These are phyloP conservation scores for Hansenula sp. DNA, from an alignment of 1,139 yeast genomes.

Conservation along the genomic window DNA sequence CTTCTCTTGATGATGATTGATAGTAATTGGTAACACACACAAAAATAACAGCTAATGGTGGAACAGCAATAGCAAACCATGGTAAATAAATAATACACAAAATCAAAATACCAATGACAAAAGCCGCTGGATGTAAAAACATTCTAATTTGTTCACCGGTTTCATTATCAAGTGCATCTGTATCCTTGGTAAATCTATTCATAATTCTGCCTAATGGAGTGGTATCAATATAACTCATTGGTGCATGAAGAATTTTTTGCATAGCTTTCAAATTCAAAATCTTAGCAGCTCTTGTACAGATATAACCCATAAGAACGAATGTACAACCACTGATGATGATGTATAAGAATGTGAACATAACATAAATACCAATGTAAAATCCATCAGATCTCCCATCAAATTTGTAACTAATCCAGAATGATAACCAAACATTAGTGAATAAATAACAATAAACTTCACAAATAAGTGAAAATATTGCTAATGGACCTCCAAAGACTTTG, in stretches of 20 bases:
- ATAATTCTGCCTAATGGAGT: conserved; percentile 68
- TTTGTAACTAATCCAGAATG: conserved; percentile 69
- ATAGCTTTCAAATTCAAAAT: conserved; percentile 47
- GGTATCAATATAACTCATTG: conserved; percentile 62
- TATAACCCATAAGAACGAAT: conserved; percentile 49
- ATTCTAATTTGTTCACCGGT: conserved; percentile 56
- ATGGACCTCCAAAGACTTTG: conserved; percentile 36
- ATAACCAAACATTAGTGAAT: conserved; percentile 76
- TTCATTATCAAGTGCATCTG: conserved; percentile 78
- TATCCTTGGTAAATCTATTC: conserved; percentile 77
- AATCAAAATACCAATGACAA: conserved; percentile 54
- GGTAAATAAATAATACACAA: conserved; percentile 66
- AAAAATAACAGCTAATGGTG: conserved; percentile 40
- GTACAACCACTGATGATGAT: conserved; percentile 45
- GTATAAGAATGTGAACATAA: conserved; percentile 44
- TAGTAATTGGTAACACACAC: conserved; percentile 40
- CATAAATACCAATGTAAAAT: conserved; percentile 66
- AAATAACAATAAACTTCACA: conserved; percentile 52
- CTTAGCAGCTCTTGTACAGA: conserved; percentile 41
- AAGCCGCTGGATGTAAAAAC: conserved; percentile 46
- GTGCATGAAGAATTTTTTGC: conserved; percentile 60
- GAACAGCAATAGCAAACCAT: conserved; percentile 61
- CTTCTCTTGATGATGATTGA: conserved; percentile 58
- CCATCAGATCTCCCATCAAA: conserved; percentile 41
- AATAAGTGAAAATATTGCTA: conserved; percentile 34